Base-by-base conservation (phyloP, 331 rosid species). In the Pyrus hybrid region DNA sequence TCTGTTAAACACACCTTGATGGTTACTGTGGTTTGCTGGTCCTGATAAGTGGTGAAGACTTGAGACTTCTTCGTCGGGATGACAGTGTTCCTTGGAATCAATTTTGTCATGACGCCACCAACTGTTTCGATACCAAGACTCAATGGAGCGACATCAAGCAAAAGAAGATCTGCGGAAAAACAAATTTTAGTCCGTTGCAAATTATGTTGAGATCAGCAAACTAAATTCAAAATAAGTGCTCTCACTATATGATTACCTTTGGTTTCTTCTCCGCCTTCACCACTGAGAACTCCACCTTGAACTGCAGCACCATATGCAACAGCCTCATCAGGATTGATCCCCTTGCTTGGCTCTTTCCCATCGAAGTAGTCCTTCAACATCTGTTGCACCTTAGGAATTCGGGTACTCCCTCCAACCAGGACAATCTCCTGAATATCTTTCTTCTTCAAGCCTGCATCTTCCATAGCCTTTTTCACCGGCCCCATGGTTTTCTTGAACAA, bases 401-500 rank as follows among this genome's bases (percentile, higher is more conserved):
- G 49, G 5, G 90, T 88, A 26, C 90, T 88, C 7, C 92, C 90
- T 57, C 90, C 90, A 58, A 86, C 92, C 1, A 86, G 74, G 9
- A 88, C 87, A 76, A 86, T 81, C 84, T 88, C 90, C 10, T 76
- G 9, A 51, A 88, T 80, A 25, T 84, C 80, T 1, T 75, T 84
- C 58, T 85, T 87, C 82, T 88, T 84, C 70, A 88, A 61, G 41
- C 87, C 80, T 69, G 86, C 84, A 70, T 84, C 88, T 73, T 77
- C 81, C 74, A 86, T 0, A 35, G 90, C 87, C 80, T 81, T 80
- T 37, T 82, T 83, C 79, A 83, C 92, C 0, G 88, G 88, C 53
- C 88, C 90, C 92, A 85, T 73, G 0, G 92, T 85, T 76, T 83
- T 88, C 89, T 86, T 88, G 68, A 88, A 88, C 84, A 88, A 82